Evolutionary conservation across 805 yeast species (phyloP).

Genomic region (Starmerella roubikii): DNA sequence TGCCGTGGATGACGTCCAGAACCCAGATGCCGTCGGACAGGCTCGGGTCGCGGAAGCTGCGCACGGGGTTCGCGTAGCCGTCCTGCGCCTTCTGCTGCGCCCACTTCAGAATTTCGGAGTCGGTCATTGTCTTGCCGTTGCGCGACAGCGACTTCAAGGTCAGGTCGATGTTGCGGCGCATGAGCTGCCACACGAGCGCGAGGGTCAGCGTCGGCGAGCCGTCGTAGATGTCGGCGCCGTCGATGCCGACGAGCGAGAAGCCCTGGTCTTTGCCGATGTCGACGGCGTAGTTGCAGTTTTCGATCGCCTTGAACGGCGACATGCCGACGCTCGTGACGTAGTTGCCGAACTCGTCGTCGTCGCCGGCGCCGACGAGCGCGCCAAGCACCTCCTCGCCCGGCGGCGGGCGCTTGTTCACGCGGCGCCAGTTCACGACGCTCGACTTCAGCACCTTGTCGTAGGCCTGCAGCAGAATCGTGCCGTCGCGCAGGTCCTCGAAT

Average conservation of each 20-base stretch:
- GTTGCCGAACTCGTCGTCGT: slow-evolving; percentile 16
- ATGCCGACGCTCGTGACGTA: slow-evolving; percentile 25
- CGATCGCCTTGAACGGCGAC: slow-evolving; percentile 86
- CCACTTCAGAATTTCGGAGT: slow-evolving; percentile 82
- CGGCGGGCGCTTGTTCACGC: slow-evolving; percentile 72
- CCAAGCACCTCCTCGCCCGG: slow-evolving; percentile 43
- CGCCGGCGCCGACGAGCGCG: slow-evolving; percentile 17
- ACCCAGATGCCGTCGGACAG: slow-evolving; percentile 68
- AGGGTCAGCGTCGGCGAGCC: slow-evolving; percentile 79
- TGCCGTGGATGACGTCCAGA: slow-evolving; percentile 78
- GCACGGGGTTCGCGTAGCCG: slow-evolving; percentile 73
- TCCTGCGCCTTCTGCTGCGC: slow-evolving; percentile 62
- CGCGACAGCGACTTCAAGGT: slow-evolving; percentile 63
- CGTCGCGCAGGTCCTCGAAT: slow-evolving; percentile 92
- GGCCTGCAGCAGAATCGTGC: slow-evolving; percentile 76
- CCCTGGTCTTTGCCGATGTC: slow-evolving; percentile 85
- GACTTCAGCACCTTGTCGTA: slow-evolving; percentile 83
- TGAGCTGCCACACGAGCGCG: slow-evolving; percentile 95
- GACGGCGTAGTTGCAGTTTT: slow-evolving; percentile 97
- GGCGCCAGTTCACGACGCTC: slow-evolving; percentile 67
- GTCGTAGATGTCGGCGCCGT: slow-evolving; percentile 93
- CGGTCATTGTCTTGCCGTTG: slow-evolving; percentile 64
- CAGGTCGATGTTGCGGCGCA: slow-evolving; percentile 86
- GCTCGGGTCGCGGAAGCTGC: slow-evolving; percentile 76
- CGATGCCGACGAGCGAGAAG: slow-evolving; percentile 92